Evolutionary conservation across 345 rosid genomes (phyloP).

Genomic region (Melaleuca alternifolia): DNA sequence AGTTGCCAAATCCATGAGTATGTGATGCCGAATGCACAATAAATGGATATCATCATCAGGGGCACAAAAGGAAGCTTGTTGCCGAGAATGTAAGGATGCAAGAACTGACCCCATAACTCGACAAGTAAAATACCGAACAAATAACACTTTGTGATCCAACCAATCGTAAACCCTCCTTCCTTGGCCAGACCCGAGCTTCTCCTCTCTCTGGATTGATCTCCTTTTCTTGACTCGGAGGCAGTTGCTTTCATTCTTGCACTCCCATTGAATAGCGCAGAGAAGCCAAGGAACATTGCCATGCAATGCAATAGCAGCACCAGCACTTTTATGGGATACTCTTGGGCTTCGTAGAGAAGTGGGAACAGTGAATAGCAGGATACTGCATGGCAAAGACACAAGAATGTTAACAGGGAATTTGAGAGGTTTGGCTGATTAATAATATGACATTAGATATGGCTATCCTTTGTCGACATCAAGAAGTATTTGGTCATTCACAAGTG

Average conservation of each 20-base stretch:
- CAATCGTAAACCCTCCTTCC: constrained; percentile 27
- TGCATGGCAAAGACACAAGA: constrained; percentile 12
- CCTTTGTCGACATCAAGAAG: background rate
- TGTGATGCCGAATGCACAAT: constrained; percentile 52
- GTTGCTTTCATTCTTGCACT: background rate
- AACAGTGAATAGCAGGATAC: constrained; percentile 78
- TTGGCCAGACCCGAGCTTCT: constrained; percentile 2
- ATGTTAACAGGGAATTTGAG: background rate
- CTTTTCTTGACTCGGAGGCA: constrained; percentile 5
- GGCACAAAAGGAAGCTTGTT: constrained; percentile 68
- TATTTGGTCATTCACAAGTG: background rate
- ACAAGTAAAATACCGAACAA: constrained; percentile 51
- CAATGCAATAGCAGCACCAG: constrained; percentile 49
- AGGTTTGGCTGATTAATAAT: background rate
- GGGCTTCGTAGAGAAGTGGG: constrained; percentile 71
- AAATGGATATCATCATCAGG: constrained; percentile 62
- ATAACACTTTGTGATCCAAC: constrained; percentile 38
- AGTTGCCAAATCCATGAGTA: constrained; percentile 96
- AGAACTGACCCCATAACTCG: constrained; percentile 63
- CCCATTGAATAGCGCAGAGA: constrained; percentile 24
- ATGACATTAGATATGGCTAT: background rate
- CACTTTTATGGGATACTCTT: constrained; percentile 82
- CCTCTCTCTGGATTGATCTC: background rate
- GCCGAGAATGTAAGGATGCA: constrained; percentile 61
- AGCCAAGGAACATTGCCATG: constrained; percentile 41